These are phyloP conservation scores for Meyerozyma smithsonii DNA, from an alignment of 1,139 yeast species.

Conservation along the genomic window DNA sequence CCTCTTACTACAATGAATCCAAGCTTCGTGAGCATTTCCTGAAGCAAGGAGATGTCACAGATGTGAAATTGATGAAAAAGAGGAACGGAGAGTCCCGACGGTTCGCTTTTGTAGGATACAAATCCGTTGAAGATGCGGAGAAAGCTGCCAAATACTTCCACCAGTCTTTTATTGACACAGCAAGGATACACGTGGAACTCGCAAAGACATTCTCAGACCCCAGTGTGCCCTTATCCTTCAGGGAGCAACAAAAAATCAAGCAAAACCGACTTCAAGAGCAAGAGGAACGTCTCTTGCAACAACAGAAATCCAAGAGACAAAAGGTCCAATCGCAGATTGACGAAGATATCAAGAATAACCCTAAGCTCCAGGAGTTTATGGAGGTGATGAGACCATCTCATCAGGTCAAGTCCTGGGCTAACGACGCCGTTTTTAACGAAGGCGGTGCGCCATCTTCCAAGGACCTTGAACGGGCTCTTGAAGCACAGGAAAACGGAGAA, in stretches of 20 bases:
- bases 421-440: constrained; percentile 57
- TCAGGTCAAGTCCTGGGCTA: constrained; percentile 67
- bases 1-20: constrained; percentile 74
- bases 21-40: constrained; percentile 67
- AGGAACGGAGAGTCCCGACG: constrained; percentile 84
- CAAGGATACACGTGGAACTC: constrained; percentile 68
- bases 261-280: constrained; percentile 48
- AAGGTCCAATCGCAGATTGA: constrained; percentile 37
- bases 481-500: constrained; percentile 17
- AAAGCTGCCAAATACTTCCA: constrained; percentile 75
- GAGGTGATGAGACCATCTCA: constrained; percentile 77
- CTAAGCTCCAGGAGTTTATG: constrained; percentile 72
- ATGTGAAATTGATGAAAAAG: constrained; percentile 77
- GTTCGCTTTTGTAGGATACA: constrained; percentile 90
- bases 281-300: constrained; percentile 47
- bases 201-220: constrained; percentile 89
- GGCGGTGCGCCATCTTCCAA: constrained; percentile 47
- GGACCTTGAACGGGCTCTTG: constrained; percentile 38
- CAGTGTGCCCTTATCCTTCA: constrained; percentile 68
- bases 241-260: constrained; percentile 56
- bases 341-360: constrained; percentile 57
- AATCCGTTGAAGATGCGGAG: constrained; percentile 65
- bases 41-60: constrained; percentile 67
- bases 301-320: constrained; percentile 30
- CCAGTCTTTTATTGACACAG: constrained; percentile 76